phyloP scores from a whole-genome alignment of 2,329 filamentous ascomycete genomes.

The Colletotrichum tropicicola region DNA sequence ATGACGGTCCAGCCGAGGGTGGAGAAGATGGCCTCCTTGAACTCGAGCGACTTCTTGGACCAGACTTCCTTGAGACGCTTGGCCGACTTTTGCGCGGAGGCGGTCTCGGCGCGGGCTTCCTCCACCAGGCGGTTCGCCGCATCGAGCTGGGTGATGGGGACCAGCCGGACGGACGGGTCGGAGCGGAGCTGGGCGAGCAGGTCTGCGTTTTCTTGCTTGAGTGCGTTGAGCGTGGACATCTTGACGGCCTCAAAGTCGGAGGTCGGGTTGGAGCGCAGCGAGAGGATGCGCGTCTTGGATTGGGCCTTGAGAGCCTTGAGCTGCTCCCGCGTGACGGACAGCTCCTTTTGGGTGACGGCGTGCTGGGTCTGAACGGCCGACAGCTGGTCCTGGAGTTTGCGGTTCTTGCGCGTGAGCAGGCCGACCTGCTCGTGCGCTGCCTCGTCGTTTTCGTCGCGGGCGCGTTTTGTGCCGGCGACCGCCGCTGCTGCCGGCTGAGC shows the following conservation, averaged over 20 bases:
- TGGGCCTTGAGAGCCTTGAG: constrained; percentile 72
- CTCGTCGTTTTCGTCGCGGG: constrained; percentile 64
- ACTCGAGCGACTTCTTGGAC: constrained; percentile 89
- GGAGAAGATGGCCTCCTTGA: constrained; percentile 92
- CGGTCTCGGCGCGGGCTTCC: constrained; percentile 74
- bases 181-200: constrained; percentile 77
- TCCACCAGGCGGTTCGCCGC: constrained; percentile 79
- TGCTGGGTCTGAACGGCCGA: constrained; percentile 74
- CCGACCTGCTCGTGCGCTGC: constrained; percentile 77
- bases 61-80: constrained; percentile 92
- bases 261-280: constrained; percentile 92
- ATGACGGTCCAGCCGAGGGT: constrained; percentile 94
- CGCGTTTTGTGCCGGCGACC: constrained; percentile 67
- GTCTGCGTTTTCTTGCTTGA: constrained; percentile 85
- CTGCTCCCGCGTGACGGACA: constrained; percentile 77
- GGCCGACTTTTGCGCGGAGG: constrained; percentile 83
- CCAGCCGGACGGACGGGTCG: constrained; percentile 61
- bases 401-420: constrained; percentile 86
- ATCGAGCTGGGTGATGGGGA: constrained; percentile 81
- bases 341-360: constrained; percentile 77
- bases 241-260: constrained; percentile 87
- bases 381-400: constrained; percentile 83
- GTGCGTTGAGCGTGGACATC: constrained; percentile 76
- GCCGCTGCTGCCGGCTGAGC: constrained; percentile 39
- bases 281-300: constrained; percentile 82